These are phyloP conservation scores for Chrysanthemum makinoi DNA, from an alignment of 129 eudicot genomes.

Conservation along the genomic window DNA sequence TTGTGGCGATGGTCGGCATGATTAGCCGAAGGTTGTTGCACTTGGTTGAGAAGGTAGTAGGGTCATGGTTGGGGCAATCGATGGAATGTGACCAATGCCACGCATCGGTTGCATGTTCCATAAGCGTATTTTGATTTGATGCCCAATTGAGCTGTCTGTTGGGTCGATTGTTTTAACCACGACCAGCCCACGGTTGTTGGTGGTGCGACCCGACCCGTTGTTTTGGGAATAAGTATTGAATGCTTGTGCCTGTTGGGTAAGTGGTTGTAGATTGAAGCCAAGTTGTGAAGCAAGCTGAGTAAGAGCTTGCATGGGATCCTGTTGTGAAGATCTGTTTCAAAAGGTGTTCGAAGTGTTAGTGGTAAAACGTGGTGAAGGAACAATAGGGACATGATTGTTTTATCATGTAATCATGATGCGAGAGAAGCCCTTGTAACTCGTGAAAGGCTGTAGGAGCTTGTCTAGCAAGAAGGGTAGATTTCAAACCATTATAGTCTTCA, in stretches of 20 bases:
- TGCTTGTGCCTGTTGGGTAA: not conserved
- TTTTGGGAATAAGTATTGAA: not conserved
- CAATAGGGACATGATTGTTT: not conserved
- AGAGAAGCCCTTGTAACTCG: not conserved
- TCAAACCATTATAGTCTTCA: not conserved
- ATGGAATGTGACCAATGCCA: not conserved
- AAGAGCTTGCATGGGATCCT: not conserved
- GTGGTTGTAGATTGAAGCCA: not conserved
- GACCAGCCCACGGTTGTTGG: not conserved
- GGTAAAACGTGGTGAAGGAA: not conserved
- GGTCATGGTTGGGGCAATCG: not conserved
- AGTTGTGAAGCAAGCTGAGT: not conserved
- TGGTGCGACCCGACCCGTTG: not conserved
- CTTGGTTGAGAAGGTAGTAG: not conserved
- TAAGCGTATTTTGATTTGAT: not conserved
- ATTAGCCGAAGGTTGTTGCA: not conserved
- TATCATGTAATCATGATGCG: not conserved
- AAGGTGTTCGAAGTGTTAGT: slow-evolving; percentile 1
- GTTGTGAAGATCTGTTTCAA: not conserved
- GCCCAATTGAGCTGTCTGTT: not conserved
- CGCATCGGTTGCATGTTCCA: not conserved
- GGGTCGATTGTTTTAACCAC: not conserved
- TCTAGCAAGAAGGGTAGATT: slow-evolving; percentile 1
- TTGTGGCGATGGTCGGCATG: not conserved
- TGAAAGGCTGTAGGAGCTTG: not conserved